Evolutionary conservation across 1,284 basidiomycete genomes (phyloP).

Genomic region (Ganoderma resinaceum): DNA sequence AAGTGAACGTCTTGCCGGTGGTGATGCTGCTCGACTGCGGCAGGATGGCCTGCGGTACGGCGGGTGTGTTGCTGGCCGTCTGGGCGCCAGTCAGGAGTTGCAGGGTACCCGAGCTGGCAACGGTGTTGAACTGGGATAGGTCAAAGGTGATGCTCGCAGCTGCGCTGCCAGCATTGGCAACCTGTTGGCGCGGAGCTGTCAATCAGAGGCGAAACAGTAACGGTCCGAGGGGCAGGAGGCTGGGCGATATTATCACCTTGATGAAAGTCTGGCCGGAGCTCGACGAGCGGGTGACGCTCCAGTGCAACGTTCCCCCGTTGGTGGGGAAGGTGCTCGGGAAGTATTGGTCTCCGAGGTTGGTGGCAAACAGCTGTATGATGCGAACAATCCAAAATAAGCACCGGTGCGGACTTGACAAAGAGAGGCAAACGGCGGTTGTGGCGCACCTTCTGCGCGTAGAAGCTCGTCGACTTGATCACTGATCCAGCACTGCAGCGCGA

Average conservation of each 20-base stretch:
- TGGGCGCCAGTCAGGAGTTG: slow-evolving; percentile 56
- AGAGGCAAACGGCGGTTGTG: not conserved
- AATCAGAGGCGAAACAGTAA: not conserved
- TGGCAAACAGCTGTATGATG: slow-evolving; percentile 59
- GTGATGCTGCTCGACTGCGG: slow-evolving; percentile 53
- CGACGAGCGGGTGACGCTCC: slow-evolving; percentile 63
- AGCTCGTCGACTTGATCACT: slow-evolving; percentile 67
- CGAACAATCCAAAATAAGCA: not conserved
- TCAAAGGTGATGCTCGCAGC: slow-evolving; percentile 55
- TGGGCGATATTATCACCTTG: slow-evolving; percentile 50
- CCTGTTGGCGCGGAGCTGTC: slow-evolving; percentile 40
- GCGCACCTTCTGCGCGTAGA: slow-evolving; percentile 67
- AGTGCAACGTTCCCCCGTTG: slow-evolving; percentile 56
- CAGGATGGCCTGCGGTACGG: slow-evolving; percentile 51
- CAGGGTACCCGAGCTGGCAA: slow-evolving; percentile 50
- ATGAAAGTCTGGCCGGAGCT: slow-evolving; percentile 54
- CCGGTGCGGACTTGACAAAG: not conserved
- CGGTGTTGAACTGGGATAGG: slow-evolving; percentile 56
- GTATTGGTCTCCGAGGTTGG: slow-evolving; percentile 66
- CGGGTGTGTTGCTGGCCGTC: slow-evolving; percentile 62
- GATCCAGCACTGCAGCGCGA: slow-evolving; percentile 51
- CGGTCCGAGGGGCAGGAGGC: not conserved
- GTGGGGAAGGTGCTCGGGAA: slow-evolving; percentile 67
- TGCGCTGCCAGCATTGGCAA: slow-evolving; percentile 56
- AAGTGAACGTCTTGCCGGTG: slow-evolving; percentile 59